Conservation (phyloP, 1,284 basidiomycete genomes). For the Heterobasidion occidentale region DNA sequence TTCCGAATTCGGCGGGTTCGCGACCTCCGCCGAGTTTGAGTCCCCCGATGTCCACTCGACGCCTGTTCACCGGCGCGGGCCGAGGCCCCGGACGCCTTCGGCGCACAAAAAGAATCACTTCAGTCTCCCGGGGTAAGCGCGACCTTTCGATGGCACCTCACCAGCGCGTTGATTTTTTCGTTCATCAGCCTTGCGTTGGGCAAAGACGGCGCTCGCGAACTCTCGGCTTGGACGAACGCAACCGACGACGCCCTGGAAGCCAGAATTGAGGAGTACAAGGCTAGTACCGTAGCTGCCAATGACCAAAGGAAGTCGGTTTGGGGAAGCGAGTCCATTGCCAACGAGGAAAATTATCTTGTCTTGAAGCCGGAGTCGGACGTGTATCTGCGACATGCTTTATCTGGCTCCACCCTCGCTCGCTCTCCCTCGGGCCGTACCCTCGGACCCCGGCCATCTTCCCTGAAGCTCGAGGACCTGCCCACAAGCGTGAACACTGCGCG, state of each 20-base stretch:
- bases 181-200: conserved; percentile 50
- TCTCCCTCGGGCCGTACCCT: conserved; percentile 36
- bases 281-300: conserved; percentile 24
- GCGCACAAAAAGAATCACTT: conserved; percentile 50
- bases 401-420: conserved; percentile 11
- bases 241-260: conserved; percentile 38
- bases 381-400: not conserved
- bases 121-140: conserved; percentile 52
- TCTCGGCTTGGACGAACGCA: conserved; percentile 43
- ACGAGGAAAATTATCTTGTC: not conserved
- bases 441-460: conserved; percentile 27
- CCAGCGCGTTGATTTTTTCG: not conserved
- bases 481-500: conserved; percentile 39
- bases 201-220: conserved; percentile 44
- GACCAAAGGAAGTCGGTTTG: conserved; percentile 42
- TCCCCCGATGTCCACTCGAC: conserved; percentile 54
- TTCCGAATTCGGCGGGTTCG: conserved; percentile 30
- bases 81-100: conserved; percentile 34
- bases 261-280: conserved; percentile 25
- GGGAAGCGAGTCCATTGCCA: conserved; percentile 28
- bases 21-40: conserved; percentile 33
- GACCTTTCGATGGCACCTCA: not conserved
- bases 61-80: conserved; percentile 28
- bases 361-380: not conserved
- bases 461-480: conserved; percentile 31